Percentiles rank a stretch among this genome's conserved stretches.
Evolutionary conservation across 352 stramenopile genomes (phyloP).

Genomic region (Thalassiosira hispida): DNA sequence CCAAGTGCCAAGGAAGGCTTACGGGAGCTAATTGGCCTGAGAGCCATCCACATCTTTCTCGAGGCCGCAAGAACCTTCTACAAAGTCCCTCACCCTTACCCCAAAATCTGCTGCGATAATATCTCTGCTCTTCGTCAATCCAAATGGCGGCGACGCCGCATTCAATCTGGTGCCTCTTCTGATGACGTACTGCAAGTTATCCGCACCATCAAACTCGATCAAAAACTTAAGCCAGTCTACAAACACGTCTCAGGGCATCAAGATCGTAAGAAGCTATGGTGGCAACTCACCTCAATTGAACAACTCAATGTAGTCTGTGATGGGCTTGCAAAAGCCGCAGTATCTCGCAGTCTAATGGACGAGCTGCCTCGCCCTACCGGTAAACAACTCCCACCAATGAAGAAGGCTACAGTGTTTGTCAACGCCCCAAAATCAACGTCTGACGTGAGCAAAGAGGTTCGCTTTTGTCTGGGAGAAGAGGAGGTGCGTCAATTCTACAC

Average conservation of each 20-base stretch:
- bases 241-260: conserved; percentile 24
- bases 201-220: background rate
- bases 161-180: background rate
- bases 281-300: conserved; percentile 3
- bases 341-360: conserved; percentile 1
- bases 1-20: too few species aligned
- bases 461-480: background rate
- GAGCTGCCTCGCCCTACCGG: background rate
- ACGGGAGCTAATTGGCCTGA: conserved; percentile 9
- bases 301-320: conserved; percentile 34
- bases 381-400: conserved; percentile 24
- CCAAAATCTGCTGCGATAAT: conserved; percentile 25
- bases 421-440: conserved; percentile 8
- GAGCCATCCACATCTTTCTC: background rate
- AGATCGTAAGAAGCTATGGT: conserved; percentile 11
- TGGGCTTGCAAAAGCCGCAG: conserved; percentile 18
- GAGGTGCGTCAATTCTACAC: conserved; percentile 23
- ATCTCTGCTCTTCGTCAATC: conserved; percentile 19
- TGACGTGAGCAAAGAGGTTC: background rate
- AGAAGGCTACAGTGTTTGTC: conserved; percentile 25
- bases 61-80: background rate
- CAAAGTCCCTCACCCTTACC: background rate
- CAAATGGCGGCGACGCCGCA: background rate
- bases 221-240: conserved; percentile 1
- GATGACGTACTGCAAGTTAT: conserved; percentile 16